These are phyloP conservation scores for Chlorella sp. DNA, from an alignment of 139 green algal genomes.

Conservation along the genomic window DNA sequence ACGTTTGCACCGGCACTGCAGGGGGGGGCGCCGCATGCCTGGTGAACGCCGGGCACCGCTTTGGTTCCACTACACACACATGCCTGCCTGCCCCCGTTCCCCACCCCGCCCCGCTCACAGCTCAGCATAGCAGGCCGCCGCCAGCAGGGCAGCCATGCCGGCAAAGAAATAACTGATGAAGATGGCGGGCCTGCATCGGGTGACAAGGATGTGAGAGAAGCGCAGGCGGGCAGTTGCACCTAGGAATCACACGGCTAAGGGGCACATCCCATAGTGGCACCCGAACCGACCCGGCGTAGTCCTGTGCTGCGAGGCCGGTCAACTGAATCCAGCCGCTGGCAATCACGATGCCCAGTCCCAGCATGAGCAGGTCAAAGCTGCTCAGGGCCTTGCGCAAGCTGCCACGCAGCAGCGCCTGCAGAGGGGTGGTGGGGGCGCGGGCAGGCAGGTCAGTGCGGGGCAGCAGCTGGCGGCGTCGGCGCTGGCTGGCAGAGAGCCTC, in stretches of 20 bases:
- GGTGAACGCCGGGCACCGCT: too few relatives aligned
- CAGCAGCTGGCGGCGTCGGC: not conserved
- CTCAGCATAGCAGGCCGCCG: slow-evolving; percentile 48
- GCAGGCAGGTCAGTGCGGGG: not conserved
- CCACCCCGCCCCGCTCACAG: slow-evolving; percentile 37
- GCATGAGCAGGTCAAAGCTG: slow-evolving; percentile 40
- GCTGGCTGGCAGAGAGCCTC: not conserved
- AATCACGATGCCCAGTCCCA: slow-evolving; percentile 46
- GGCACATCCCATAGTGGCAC: not conserved
- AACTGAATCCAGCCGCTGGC: slow-evolving; percentile 36
- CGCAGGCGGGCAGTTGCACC: not conserved
- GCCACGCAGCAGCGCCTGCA: slow-evolving; percentile 45
- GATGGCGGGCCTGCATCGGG: slow-evolving; percentile 30
- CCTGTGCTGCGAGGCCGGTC: slow-evolving; percentile 23
- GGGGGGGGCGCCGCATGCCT: too few relatives aligned
- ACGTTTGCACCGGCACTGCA: too few relatives aligned
- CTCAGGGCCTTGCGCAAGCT: slow-evolving; percentile 34
- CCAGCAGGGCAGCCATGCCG: slow-evolving; percentile 17
- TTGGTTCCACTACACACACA: too few relatives aligned
- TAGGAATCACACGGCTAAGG: not conserved
- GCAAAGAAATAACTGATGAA: slow-evolving; percentile 36
- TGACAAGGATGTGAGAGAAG: not conserved
- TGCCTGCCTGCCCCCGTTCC: too few relatives aligned
- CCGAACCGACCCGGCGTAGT: slow-evolving; percentile 26
- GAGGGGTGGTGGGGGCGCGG: too few relatives aligned